A percentile compares a stretch with the other conserved stretches of the same genome.
Evolutionary conservation across 2,329 filamentous ascomycete species (phyloP).

Genomic region (Dothistroma pini): DNA sequence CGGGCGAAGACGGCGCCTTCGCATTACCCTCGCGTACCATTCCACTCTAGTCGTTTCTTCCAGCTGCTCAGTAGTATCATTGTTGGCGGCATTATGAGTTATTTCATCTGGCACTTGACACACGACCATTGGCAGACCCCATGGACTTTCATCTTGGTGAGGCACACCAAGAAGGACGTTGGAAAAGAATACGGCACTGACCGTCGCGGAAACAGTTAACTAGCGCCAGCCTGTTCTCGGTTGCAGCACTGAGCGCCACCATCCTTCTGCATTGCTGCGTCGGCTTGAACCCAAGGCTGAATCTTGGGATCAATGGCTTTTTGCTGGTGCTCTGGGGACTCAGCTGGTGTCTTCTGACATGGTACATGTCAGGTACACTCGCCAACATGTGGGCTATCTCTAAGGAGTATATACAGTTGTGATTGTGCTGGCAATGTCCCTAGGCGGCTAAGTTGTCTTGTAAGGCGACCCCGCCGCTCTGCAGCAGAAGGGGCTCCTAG

Average conservation of each 20-base stretch:
- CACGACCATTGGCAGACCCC: slow-evolving; percentile 52
- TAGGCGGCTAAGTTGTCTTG: too few relatives aligned
- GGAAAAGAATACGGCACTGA: slow-evolving; percentile 1
- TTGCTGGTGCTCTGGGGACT: slow-evolving; percentile 52
- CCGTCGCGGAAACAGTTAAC: slow-evolving; percentile 43
- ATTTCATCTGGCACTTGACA: slow-evolving; percentile 54
- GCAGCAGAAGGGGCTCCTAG: too few relatives aligned
- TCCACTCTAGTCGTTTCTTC: slow-evolving; percentile 41
- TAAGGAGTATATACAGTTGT: too few relatives aligned
- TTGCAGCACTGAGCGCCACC: slow-evolving; percentile 48
- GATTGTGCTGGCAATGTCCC: too few relatives aligned
- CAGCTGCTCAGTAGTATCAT: slow-evolving; percentile 47
- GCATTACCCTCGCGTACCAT: slow-evolving; percentile 42
- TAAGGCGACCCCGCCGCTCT: too few relatives aligned
- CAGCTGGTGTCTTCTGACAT: slow-evolving; percentile 51
- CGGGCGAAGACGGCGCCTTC: slow-evolving; percentile 39
- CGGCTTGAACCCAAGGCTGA: slow-evolving; percentile 52
- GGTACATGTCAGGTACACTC: slow-evolving; percentile 54
- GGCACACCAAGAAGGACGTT: slow-evolving; percentile 18
- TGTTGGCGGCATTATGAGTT: slow-evolving; percentile 52
- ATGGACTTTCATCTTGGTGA: slow-evolving; percentile 58
- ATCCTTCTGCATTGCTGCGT: slow-evolving; percentile 50
- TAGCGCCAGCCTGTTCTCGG: slow-evolving; percentile 49
- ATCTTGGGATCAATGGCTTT: slow-evolving; percentile 47
- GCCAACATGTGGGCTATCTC: slow-evolving; percentile 35